Evolutionary conservation across 805 yeast genomes (phyloP).

Genomic region (Candida jianshihensis): DNA sequence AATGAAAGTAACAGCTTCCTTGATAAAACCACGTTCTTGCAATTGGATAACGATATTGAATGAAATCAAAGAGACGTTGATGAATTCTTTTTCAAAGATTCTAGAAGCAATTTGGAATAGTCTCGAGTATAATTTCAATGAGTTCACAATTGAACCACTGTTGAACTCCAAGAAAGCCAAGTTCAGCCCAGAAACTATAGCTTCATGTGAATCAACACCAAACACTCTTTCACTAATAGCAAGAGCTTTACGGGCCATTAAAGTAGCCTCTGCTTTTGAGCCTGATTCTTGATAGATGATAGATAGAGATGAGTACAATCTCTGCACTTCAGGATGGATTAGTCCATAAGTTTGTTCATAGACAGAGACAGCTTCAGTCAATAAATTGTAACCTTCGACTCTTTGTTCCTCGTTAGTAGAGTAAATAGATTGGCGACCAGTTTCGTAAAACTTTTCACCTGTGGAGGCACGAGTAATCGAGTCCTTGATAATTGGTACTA

Average conservation of each 20-base stretch:
- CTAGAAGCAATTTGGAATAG: constrained; percentile 52
- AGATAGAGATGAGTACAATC: constrained; percentile 58
- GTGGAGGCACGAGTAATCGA: constrained; percentile 58
- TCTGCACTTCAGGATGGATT: constrained; percentile 73
- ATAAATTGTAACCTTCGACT: constrained; percentile 53
- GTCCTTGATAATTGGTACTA: constrained; percentile 73
- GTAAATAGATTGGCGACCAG: constrained; percentile 34
- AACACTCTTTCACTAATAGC: constrained; percentile 69
- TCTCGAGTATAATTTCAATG: constrained; percentile 55
- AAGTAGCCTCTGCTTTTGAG: constrained; percentile 50
- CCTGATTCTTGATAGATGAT: constrained; percentile 58
- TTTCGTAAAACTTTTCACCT: constrained; percentile 69
- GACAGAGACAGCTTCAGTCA: constrained; percentile 64
- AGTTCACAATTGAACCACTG: constrained; percentile 49
- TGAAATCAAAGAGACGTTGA: constrained; percentile 58
- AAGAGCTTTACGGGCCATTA: constrained; percentile 59
- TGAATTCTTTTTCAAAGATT: constrained; percentile 51
- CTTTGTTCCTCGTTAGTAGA: constrained; percentile 27
- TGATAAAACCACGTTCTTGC: constrained; percentile 41
- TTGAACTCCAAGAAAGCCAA: constrained; percentile 66
- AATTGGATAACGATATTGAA: constrained; percentile 56
- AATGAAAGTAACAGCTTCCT: constrained; percentile 47
- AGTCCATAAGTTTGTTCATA: constrained; percentile 81
- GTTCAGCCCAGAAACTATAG: constrained; percentile 64
- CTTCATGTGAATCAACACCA: constrained; percentile 78